Base-by-base conservation (phyloP, 352 stramenopile species). In the Thalassiosira hispida region DNA sequence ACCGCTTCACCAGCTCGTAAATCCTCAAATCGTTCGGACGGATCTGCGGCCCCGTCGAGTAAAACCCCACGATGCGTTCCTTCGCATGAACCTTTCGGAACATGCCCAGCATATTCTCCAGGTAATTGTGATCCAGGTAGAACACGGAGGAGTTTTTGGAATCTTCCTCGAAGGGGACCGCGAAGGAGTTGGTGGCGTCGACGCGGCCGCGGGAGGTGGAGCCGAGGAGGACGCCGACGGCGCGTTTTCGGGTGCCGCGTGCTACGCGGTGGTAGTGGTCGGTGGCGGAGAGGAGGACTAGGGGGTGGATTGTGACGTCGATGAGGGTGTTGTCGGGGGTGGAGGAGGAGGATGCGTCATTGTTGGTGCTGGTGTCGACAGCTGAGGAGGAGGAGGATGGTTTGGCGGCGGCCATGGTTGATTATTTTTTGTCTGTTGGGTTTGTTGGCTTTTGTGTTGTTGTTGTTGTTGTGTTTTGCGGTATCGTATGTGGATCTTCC, bases 261-360 rank as follows among this genome's bases (percentile, higher is more conserved):
- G 97, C 97, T 40, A 99, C 96, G 74, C 97, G 95, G 84, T 99
- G 98, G 92, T 99, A 99, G 87, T 99, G 97, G 91, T 99, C 97
- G 53, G 98, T 97, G 56, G 98, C 98, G 75, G 94, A 98, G 56
- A 99, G 91, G 22, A 99, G 91, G 59, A 99, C 97, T n/a, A 99
- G 91, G 33, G 97, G 97, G 87, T 99, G 97, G 49, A 98, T 97
- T 72, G 98, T 97, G 14, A 99, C 96, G 83, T 88, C 71, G 3
- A 85, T 56, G 33, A 92, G n/a, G n/a, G n/a, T n/a, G n/a, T n/a
- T 71, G 11, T 80, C 75, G 18, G 65, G 63, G 4, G 25, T 11
- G 47, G 63, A 53, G 35, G 38, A 20, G 12, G 63, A 68, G 16
- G 40, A 2, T 2, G 40, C 9, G 9, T 35, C 27, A 38, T 59